Evolutionary conservation across 2,329 filamentous ascomycete species (phyloP).

Genomic region (Fusarium sp.): DNA sequence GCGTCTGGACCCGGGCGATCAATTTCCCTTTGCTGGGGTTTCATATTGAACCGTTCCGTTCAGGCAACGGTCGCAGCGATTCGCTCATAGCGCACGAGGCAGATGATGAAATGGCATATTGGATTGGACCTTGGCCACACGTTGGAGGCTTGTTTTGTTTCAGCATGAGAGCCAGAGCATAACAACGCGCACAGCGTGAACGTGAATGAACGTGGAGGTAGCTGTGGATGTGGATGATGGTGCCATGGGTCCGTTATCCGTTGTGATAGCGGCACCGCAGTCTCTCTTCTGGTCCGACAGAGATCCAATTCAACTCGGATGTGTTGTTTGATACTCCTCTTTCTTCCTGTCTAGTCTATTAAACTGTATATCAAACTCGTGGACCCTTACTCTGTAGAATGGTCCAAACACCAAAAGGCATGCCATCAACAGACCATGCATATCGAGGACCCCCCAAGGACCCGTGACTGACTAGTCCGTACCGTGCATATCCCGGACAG

Average conservation of each 20-base stretch:
- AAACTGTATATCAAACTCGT: constrained; percentile 8
- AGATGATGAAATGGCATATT: constrained; percentile 24
- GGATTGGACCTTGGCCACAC: constrained; percentile 42
- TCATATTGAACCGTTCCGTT: constrained; percentile 38
- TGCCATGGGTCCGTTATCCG: constrained; percentile 14
- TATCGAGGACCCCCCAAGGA: constrained; percentile 21
- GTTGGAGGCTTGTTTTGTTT: constrained; percentile 43
- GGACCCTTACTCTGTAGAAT: constrained; percentile 39
- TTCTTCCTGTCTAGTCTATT: constrained; percentile 5
- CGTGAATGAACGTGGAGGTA: constrained; percentile 15
- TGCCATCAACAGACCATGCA: constrained; percentile 37
- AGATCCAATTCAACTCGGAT: neutral
- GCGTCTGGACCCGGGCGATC: constrained; percentile 36
- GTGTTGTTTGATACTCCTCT: constrained; percentile 9
- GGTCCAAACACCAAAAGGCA: constrained; percentile 28
- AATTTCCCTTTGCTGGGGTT: constrained; percentile 37
- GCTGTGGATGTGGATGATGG: constrained; percentile 15
- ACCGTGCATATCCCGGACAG: constrained; percentile 32
- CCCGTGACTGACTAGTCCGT: constrained; percentile 34
- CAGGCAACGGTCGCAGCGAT: constrained; percentile 29
- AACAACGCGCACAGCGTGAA: constrained; percentile 31
- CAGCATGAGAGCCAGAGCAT: constrained; percentile 38
- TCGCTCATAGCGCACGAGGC: constrained; percentile 34
- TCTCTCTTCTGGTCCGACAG: constrained; percentile 5
- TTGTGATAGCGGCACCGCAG: constrained; percentile 10